Evolutionary conservation across 176 grass and related monocot species (phyloP).

Genomic region (Ensete glaucum): DNA sequence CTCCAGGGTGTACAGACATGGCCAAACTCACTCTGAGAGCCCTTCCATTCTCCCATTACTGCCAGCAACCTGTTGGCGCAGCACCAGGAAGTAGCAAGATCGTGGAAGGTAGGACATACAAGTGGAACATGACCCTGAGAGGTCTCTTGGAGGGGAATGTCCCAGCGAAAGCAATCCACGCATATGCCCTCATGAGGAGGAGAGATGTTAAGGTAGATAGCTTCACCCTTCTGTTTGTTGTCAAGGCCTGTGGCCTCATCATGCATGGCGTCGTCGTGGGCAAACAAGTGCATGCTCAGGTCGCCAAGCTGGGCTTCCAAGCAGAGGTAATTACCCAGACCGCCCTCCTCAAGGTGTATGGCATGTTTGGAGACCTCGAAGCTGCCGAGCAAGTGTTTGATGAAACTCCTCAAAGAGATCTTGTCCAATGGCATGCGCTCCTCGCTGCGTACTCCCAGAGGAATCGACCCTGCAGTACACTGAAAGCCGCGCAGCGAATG

Average conservation of each 20-base stretch:
- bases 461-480: constrained; percentile 1
- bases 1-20: no score
- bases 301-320: not conserved
- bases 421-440: constrained; percentile 48
- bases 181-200: constrained; percentile 11
- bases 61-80: no score
- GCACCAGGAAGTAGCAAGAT: not conserved
- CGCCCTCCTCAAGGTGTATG: constrained; percentile 28
- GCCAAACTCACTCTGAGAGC: no score
- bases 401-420: constrained; percentile 32
- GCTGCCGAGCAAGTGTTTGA: constrained; percentile 35
- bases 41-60: no score
- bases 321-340: not conserved
- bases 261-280: not conserved
- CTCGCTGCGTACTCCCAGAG: constrained; percentile 24
- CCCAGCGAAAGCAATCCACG: constrained; percentile 5
- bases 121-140: constrained; percentile 7
- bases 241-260: constrained; percentile 16
- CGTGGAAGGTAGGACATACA: not conserved
- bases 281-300: constrained; percentile 11
- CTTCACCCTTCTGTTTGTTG: constrained; percentile 15
- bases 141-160: constrained; percentile 18
- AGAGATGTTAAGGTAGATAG: constrained; percentile 8
- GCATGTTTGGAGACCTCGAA: constrained; percentile 4
- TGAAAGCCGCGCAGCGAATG: constrained; percentile 23